Evolutionary conservation across 2,329 filamentous ascomycete species (phyloP).

Genomic region (Rachicladosporium sp.): DNA sequence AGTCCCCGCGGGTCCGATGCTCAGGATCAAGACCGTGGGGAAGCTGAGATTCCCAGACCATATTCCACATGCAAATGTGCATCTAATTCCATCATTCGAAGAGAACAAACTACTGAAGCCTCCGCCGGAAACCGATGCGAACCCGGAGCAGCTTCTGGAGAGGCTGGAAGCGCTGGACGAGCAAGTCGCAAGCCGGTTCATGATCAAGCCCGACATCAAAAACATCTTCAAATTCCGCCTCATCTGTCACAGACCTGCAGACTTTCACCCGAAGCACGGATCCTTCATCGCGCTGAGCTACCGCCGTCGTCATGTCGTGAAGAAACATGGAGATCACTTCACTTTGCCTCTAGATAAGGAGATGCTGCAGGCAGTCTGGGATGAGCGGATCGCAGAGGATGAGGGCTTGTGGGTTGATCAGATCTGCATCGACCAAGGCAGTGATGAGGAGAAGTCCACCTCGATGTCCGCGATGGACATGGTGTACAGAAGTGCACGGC

Average conservation of each 20-base stretch:
- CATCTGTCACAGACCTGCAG: constrained; percentile 23
- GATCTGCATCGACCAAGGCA: constrained; percentile 31
- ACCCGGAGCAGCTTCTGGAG: constrained; percentile 15
- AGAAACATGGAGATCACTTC: constrained; percentile 22
- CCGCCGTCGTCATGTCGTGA: constrained; percentile 25
- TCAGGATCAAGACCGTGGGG: constrained; percentile 11
- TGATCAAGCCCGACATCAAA: constrained; percentile 22
- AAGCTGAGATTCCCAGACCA: constrained; percentile 4
- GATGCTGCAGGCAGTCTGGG: constrained; percentile 30
- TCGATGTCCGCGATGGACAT: constrained; percentile 30
- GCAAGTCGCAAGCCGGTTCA: constrained; percentile 16
- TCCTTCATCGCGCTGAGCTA: constrained; percentile 34
- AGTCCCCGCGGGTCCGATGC: constrained; percentile 1
- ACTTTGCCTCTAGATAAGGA: constrained; percentile 27
- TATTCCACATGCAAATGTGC: constrained; percentile 6
- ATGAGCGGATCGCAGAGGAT: constrained; percentile 22
- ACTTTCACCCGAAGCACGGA: constrained; percentile 22
- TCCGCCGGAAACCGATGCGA: constrained; percentile 15
- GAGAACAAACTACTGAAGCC: constrained; percentile 16
- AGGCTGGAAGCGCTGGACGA: constrained; percentile 13
- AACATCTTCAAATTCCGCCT: constrained; percentile 25
- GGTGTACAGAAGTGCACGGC: constrained; percentile 30
- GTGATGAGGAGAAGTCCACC: constrained; percentile 27
- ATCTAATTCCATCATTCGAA: constrained; percentile 6
- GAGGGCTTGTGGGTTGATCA: constrained; percentile 36